Base-by-base conservation (phyloP, 2,329 filamentous ascomycete genomes). In the Sporothrix humicola region DNA sequence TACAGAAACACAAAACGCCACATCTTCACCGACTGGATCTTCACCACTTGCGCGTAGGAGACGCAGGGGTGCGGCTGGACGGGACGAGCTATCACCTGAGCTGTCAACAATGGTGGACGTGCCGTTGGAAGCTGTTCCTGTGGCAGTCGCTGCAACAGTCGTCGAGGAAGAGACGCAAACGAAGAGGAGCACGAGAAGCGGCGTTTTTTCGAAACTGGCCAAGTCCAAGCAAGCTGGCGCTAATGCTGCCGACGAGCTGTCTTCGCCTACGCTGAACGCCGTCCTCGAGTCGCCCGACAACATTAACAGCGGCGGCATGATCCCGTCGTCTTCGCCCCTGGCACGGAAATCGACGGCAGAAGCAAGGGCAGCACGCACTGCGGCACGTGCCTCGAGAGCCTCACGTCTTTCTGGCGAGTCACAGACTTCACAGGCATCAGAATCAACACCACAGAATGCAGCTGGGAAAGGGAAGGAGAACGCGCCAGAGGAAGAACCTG, bases 61-160 rank as follows among this genome's bases (percentile, higher is more conserved):
- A 20, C 46, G 66, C 26, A 52, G 15, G 2, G 48, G 48, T 1
- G 13, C 31, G 10, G 9, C 17, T 5, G 48, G 66, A 6, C 48
- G 20, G 17, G 81, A 83, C 61, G 82, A 82, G 61, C 75, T 81
- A 15, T 83, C 82, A 0, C 80, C 82, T 1, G 79, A 81, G 54
- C 71, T 74, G 20, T 59, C 74, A 0, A 52, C 69, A 1, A 56
- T 66, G 58, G 44, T 66, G 12, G 66, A 58, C 2, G 44, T 73
- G 50, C 69, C 56, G 9, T 56, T 31, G 12, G 31, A 17, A 10
- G 20, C 42, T 10, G 13, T 15, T 3, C 48, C n/a, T 12, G 3
- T 46, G 17, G 26, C 8, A 2, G 56, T 23, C 31, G 8, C 26
- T 4, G 70, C 12, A 10, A 5, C 31, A 17, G 44, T 17, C 26